These are phyloP conservation scores for Pseudocercospora fijiensis DNA, from an alignment of 2,329 filamentous ascomycete species.

Conservation along the genomic window DNA sequence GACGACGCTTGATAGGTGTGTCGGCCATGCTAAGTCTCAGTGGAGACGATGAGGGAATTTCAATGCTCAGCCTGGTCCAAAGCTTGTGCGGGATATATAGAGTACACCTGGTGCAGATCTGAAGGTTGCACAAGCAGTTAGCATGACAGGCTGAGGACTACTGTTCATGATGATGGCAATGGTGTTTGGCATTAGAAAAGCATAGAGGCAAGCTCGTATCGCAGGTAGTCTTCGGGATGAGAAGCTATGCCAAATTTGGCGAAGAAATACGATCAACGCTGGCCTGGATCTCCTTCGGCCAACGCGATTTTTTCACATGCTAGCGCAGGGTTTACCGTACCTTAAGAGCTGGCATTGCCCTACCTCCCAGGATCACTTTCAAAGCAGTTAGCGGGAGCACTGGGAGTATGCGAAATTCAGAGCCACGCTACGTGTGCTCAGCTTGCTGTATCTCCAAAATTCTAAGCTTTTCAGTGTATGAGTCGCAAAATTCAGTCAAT, in stretches of 20 bases:
- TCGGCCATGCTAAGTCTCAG: background rate
- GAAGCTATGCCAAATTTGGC: background rate
- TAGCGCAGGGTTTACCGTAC: too few relatives aligned
- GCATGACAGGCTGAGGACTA: conserved; percentile 1
- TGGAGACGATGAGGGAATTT: background rate
- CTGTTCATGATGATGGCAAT: background rate
- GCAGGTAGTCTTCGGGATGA: background rate
- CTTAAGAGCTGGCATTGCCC: too few relatives aligned
- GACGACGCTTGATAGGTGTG: background rate
- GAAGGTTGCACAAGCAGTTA: background rate
- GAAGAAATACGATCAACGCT: background rate
- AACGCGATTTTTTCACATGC: background rate
- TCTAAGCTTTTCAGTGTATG: too few relatives aligned
- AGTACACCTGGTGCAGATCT: background rate
- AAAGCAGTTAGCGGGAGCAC: too few relatives aligned
- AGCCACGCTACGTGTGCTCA: too few relatives aligned
- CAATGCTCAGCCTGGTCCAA: background rate
- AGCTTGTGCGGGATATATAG: background rate
- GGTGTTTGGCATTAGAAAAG: background rate
- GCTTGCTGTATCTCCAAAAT: too few relatives aligned
- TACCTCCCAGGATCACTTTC: too few relatives aligned
- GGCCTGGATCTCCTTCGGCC: background rate
- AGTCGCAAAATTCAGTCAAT: too few relatives aligned
- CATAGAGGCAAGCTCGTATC: background rate
- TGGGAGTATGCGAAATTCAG: too few relatives aligned